These are phyloP conservation scores for Sclerotinia trifoliorum DNA, from an alignment of 2,329 filamentous ascomycete genomes.

Conservation along the genomic window DNA sequence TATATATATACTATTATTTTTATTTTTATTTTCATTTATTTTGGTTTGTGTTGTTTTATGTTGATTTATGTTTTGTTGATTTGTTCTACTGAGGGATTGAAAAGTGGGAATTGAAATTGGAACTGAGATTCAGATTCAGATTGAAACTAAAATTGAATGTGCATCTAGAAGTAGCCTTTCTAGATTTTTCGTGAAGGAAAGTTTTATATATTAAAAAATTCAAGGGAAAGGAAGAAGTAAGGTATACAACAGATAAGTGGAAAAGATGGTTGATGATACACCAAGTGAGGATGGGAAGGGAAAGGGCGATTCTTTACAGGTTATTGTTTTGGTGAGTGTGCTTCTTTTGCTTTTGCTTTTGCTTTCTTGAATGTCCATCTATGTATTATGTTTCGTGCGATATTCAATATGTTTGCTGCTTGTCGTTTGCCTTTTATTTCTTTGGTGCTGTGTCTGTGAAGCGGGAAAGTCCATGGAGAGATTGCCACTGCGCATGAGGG, in stretches of 20 bases:
- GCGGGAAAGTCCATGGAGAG: background rate
- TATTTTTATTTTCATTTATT: no score
- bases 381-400: background rate
- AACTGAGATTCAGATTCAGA: no score
- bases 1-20: no score
- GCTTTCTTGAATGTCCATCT: background rate
- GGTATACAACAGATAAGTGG: background rate
- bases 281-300: slow-evolving; percentile 44
- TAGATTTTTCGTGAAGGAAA: no score
- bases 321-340: slow-evolving; percentile 69
- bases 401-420: background rate
- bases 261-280: slow-evolving; percentile 20
- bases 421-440: background rate
- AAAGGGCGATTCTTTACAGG: slow-evolving; percentile 52
- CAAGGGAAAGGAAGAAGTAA: background rate
- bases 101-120: no score
- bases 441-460: background rate
- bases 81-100: no score
- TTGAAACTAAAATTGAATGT: no score
- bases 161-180: no score
- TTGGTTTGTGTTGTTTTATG: no score
- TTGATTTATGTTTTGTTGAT: no score
- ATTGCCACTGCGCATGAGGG: background rate
- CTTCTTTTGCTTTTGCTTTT: background rate
- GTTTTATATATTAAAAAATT: no score